These are phyloP conservation scores for Taxillus chinensis DNA, from an alignment of 164 flowering plant species.

Conservation along the genomic window DNA sequence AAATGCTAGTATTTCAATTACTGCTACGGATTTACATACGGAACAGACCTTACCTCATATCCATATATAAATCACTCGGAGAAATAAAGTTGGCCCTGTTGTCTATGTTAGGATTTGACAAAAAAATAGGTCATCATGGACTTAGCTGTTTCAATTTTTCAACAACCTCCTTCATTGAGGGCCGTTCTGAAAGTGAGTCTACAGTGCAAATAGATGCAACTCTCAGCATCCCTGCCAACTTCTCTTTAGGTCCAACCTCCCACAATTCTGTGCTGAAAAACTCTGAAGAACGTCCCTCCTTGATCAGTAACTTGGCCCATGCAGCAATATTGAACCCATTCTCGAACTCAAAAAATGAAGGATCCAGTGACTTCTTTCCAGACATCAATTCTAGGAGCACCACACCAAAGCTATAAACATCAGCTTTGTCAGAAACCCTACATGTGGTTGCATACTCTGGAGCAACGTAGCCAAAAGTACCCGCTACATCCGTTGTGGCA, in stretches of 20 bases:
- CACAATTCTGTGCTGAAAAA: conserved; percentile 42
- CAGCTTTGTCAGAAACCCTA: conserved; percentile 70
- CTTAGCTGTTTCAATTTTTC: conserved; percentile 44
- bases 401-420: conserved; percentile 74
- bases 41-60: not conserved
- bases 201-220: conserved; percentile 55
- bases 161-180: conserved; percentile 58
- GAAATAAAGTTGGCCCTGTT: not conserved
- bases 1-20: not conserved
- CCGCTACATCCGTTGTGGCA: conserved; percentile 81
- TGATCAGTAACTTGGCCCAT: conserved; percentile 55
- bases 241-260: conserved; percentile 52
- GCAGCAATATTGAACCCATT: conserved; percentile 67
- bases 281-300: conserved; percentile 42
- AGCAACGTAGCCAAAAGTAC: conserved; percentile 80
- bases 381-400: conserved; percentile 65
- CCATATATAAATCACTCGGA: not conserved
- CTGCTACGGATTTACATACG: too few species aligned
- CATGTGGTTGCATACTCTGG: conserved; percentile 82
- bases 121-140: not conserved
- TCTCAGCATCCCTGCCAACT: conserved; percentile 39
- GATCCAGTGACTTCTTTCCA: conserved; percentile 65
- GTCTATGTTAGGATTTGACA: not conserved
- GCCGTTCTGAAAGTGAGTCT: conserved; percentile 46
- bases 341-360: conserved; percentile 61